Conservation (phyloP, 805 yeast genomes). For the Spathaspora passalidarum region DNA sequence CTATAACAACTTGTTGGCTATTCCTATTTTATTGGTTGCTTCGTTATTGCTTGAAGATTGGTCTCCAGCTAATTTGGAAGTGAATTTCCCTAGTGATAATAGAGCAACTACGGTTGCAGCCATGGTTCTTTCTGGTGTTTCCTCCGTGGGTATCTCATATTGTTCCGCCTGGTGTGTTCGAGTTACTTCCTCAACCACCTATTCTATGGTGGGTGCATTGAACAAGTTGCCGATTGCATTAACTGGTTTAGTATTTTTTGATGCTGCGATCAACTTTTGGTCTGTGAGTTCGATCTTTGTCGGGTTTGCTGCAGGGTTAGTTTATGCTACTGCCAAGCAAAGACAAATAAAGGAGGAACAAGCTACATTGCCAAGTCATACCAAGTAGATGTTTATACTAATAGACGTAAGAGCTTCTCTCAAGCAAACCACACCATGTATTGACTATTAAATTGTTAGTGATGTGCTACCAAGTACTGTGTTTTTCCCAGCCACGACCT, state of each 20-base stretch:
- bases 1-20: slow-evolving; percentile 91
- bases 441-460: too few species aligned
- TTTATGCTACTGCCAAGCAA: slow-evolving; percentile 93
- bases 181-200: slow-evolving; percentile 97
- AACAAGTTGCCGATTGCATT: slow-evolving; percentile 97
- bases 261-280: slow-evolving; percentile 91
- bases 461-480: not conserved
- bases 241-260: slow-evolving; percentile 91
- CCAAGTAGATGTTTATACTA: too few species aligned
- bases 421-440: too few species aligned
- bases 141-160: slow-evolving; percentile 96
- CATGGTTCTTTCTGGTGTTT: slow-evolving; percentile 90
- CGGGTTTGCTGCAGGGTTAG: slow-evolving; percentile 94
- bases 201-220: slow-evolving; percentile 98
- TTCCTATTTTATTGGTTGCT: slow-evolving; percentile 78
- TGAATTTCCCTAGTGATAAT: slow-evolving; percentile 74
- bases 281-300: slow-evolving; percentile 85
- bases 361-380: slow-evolving; percentile 9
- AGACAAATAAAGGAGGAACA: slow-evolving; percentile 61
- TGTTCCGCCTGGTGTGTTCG: slow-evolving; percentile 99
- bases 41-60: slow-evolving; percentile 89
- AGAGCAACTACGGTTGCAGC: slow-evolving; percentile 69
- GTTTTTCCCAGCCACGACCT: not conserved
- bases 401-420: too few species aligned
- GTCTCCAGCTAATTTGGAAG: slow-evolving; percentile 72